Base-by-base conservation (phyloP, 805 yeast genomes). In the Myxozyma geophila region DNA sequence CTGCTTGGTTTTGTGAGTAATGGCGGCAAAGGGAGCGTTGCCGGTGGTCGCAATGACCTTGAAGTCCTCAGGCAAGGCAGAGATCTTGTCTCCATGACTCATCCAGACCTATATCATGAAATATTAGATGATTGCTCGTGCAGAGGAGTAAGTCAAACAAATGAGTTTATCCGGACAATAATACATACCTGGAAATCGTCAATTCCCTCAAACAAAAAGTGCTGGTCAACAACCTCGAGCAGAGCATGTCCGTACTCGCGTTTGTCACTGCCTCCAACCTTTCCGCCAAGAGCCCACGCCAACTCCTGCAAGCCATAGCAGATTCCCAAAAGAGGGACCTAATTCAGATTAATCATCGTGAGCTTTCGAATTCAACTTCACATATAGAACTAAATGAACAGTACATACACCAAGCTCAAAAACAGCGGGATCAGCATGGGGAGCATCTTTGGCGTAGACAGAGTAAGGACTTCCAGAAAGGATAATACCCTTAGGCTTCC, bases 261-360 rank as follows among this genome's bases (percentile, higher is more conserved):
- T 83, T 93, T 92, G 74, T 90, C 97, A 78, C 97, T 96, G 78
- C 97, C 88, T 64, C 91, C 90, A 64, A 95, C 99, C 70, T 89
- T 89, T 58, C 81, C 80, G 77, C 90, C 89, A 78, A 96, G 96
- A 74, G 92, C 87, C 98, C 98, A 93, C 59, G 99, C 99, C 71
- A 95, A 81, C 81, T 95, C 99, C 83, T 95, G 99, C 93, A 95
- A 89, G 79, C 99, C 99, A 80, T 95, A 95, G 81, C 99, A 95
- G 77, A 95, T 95, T 74, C 99, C 99, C 70, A 95, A 82, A 74
- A 95, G 89, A 69, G 99, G 99, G 43, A 95, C 63, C 67, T 64
- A 47, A 44, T 28, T 2, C 4, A 15, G 3, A n/a, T n/a, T 4
- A 43, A 21, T 19, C 28, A 7, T 6, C 7, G 28, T n/a, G 7